Conservation (phyloP, 441 rosid genomes). For the Mallotus repandus region DNA sequence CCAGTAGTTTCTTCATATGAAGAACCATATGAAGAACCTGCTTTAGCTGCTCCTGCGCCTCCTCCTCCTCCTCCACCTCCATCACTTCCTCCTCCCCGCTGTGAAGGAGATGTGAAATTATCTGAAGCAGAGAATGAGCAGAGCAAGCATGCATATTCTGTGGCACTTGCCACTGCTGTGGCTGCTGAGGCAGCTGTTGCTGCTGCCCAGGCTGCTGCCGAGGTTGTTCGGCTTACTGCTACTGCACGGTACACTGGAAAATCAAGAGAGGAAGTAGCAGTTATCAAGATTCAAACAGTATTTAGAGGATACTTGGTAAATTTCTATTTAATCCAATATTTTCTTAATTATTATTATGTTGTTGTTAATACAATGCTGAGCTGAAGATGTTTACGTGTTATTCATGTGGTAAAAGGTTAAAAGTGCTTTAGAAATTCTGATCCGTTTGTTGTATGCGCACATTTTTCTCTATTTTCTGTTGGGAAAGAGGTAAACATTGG, state of each 20-base stretch:
- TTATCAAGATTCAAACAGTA: slow-evolving; percentile 82
- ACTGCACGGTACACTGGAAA: slow-evolving; percentile 48
- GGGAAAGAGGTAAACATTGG: not conserved
- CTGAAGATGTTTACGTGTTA: not conserved
- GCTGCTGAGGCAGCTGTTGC: slow-evolving; percentile 91
- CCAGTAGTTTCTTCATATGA: slow-evolving; percentile 27
- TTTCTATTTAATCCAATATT: not conserved
- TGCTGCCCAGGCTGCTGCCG: slow-evolving; percentile 95
- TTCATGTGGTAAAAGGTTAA: not conserved
- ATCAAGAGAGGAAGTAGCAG: slow-evolving; percentile 77
- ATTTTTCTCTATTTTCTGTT: not conserved
- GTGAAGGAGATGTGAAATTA: slow-evolving; percentile 39
- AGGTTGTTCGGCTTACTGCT: slow-evolving; percentile 73
- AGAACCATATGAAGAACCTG: slow-evolving; percentile 39
- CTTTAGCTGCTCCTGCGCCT: slow-evolving; percentile 25
- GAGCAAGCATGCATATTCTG: slow-evolving; percentile 72
- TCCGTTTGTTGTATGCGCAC: not conserved
- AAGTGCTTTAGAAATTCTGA: not conserved
- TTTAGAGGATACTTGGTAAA: slow-evolving; percentile 82
- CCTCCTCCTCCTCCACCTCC: slow-evolving; percentile 22
- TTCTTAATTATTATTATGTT: not conserved
- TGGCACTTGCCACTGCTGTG: slow-evolving; percentile 80
- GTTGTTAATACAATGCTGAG: too few species aligned
- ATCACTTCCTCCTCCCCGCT: slow-evolving; percentile 12
- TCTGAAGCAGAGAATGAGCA: slow-evolving; percentile 63